phyloP scores from a whole-genome alignment of 306 rosid genomes.

The Rosa chinensis region DNA sequence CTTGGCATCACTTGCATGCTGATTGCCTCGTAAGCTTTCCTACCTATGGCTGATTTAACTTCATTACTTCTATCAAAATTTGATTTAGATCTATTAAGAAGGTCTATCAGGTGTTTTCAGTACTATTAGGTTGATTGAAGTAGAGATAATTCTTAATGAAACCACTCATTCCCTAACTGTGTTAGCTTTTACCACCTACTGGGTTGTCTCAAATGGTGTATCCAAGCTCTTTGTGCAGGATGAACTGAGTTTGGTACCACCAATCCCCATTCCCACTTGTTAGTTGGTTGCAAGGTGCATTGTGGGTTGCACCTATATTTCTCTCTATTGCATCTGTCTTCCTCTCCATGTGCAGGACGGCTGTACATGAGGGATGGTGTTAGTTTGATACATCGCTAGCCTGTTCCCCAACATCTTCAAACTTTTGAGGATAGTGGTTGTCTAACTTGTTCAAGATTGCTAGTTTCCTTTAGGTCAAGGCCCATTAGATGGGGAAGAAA shows the following conservation, averaged over 20 bases:
- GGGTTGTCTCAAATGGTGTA: not conserved
- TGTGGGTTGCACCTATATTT: not conserved
- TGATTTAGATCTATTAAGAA: conserved; percentile 9
- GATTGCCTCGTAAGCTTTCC: conserved; percentile 80
- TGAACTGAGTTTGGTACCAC: not conserved
- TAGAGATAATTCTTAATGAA: not conserved
- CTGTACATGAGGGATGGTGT: not conserved
- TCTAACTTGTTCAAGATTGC: not conserved
- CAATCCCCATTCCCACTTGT: not conserved
- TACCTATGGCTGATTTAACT: conserved; percentile 24
- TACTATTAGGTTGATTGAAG: not conserved
- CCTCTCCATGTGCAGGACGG: not conserved
- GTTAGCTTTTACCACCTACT: not conserved
- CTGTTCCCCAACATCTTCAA: not conserved
- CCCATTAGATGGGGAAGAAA: not conserved
- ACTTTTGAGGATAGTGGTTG: not conserved
- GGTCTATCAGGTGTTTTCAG: not conserved
- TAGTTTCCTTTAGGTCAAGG: not conserved
- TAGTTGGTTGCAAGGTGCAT: not conserved
- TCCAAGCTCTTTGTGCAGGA: not conserved
- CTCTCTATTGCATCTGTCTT: not conserved
- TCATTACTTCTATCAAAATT: not conserved
- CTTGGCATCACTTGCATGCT: conserved; percentile 96
- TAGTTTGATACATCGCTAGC: not conserved
- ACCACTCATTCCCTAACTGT: not conserved